These are phyloP conservation scores for Colletotrichum limetticola DNA, from an alignment of 2,329 filamentous ascomycete species.

Conservation along the genomic window DNA sequence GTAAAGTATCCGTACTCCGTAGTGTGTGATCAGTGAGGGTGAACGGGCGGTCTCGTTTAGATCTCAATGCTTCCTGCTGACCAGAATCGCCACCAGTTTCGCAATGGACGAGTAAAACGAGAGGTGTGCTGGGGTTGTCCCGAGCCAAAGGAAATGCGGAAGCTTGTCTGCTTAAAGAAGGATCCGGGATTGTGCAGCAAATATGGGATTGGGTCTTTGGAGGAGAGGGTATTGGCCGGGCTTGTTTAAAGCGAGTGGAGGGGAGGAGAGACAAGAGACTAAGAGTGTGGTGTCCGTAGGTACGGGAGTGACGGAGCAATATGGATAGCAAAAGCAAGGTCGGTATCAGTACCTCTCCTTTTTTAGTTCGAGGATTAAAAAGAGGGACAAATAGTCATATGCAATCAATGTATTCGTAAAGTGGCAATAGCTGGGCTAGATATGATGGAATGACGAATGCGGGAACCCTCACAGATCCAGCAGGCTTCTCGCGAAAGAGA, in stretches of 20 bases:
- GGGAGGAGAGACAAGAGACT: background rate
- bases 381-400: slow-evolving; percentile 31
- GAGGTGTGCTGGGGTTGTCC: slow-evolving; percentile 1
- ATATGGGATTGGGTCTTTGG: slow-evolving; percentile 15
- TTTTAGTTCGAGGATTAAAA: slow-evolving; percentile 8
- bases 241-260: slow-evolving; percentile 21
- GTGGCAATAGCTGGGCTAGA: slow-evolving; percentile 24
- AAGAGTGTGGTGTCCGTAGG: background rate
- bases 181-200: slow-evolving; percentile 28
- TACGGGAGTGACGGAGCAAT: slow-evolving; percentile 3
- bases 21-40: too few species aligned
- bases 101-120: slow-evolving; percentile 18
- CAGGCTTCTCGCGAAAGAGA: slow-evolving; percentile 5
- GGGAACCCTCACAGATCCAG: background rate
- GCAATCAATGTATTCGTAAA: slow-evolving; percentile 15
- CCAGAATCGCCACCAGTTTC: slow-evolving; percentile 23
- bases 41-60: slow-evolving; percentile 23
- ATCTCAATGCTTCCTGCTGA: slow-evolving; percentile 17
- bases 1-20: background rate
- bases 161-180: slow-evolving; percentile 34
- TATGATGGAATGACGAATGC: slow-evolving; percentile 22
- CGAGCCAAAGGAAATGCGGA: slow-evolving; percentile 16
- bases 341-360: background rate
- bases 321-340: slow-evolving; percentile 7
- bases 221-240: slow-evolving; percentile 10